phyloP scores from a whole-genome alignment of 345 rosid species.

The Odontarrhena argentea region DNA sequence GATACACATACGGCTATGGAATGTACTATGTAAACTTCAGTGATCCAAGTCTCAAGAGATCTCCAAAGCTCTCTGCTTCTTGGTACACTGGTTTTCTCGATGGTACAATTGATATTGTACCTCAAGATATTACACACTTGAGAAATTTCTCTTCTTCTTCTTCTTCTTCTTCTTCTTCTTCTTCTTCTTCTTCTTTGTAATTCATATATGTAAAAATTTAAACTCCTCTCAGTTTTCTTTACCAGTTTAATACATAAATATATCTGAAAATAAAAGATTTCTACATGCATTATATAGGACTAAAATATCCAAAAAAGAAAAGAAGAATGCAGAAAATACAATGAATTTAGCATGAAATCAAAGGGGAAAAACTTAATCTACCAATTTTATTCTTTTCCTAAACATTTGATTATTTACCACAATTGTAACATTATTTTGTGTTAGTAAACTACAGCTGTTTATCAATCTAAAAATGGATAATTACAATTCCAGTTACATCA shows the following conservation, averaged over 20 bases:
- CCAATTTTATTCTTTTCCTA: too few relatives aligned
- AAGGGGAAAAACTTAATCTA: too few relatives aligned
- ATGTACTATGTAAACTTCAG: constrained; percentile 50
- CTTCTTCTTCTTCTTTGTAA: too few relatives aligned
- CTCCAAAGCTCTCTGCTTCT: constrained; percentile 53
- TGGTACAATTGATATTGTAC: constrained; percentile 34
- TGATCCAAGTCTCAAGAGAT: constrained; percentile 46
- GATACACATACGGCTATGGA: constrained; percentile 40
- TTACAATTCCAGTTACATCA: background rate
- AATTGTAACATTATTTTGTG: too few relatives aligned
- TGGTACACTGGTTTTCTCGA: constrained; percentile 56
- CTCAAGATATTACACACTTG: constrained; percentile 9
- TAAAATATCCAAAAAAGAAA: too few relatives aligned
- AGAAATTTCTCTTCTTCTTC: constrained; percentile 18
- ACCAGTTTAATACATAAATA: background rate
- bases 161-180: constrained; percentile 26
- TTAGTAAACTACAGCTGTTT: too few relatives aligned
- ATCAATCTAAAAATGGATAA: background rate
- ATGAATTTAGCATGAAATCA: too few relatives aligned
- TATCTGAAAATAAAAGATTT: background rate
- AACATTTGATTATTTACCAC: too few relatives aligned
- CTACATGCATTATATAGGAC: too few relatives aligned
- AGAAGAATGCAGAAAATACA: too few relatives aligned
- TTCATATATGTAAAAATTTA: background rate
- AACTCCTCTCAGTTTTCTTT: background rate